A percentile compares a stretch with the other conserved stretches of the same genome.
These are phyloP conservation scores for Cercospora brassicicola DNA, from an alignment of 2,329 filamentous ascomycete species.

Conservation along the genomic window DNA sequence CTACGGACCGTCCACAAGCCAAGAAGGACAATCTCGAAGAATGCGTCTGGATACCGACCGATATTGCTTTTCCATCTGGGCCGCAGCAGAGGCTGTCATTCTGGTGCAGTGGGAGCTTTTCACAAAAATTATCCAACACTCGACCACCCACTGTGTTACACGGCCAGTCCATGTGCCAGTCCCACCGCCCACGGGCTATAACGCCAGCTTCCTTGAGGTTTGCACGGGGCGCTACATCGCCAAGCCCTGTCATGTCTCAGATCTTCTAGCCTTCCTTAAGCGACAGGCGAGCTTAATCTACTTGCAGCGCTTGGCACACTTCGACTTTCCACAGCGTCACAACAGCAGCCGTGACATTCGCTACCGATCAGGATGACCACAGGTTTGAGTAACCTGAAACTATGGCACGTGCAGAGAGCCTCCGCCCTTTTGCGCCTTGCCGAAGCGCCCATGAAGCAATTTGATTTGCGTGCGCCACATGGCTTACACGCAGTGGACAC, in stretches of 20 bases:
- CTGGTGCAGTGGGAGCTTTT: neutral
- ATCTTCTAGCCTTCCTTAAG: conserved; percentile 15
- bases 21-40: neutral
- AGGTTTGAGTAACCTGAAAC: neutral
- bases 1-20: conserved; percentile 1
- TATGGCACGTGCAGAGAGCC: conserved; percentile 12
- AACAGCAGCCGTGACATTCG: conserved; percentile 6
- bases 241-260: conserved; percentile 22
- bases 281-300: conserved; percentile 25
- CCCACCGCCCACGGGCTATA: neutral
- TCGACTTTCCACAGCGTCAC: neutral
- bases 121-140: neutral
- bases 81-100: neutral
- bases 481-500: conserved; percentile 23
- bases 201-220: neutral
- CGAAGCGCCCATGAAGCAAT: conserved; percentile 15
- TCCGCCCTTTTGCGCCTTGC: conserved; percentile 6
- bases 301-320: conserved; percentile 21
- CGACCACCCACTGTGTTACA: neutral
- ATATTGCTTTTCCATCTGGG: neutral
- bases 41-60: neutral
- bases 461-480: conserved; percentile 2
- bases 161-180: neutral
- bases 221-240: conserved; percentile 7
- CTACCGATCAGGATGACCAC: conserved; percentile 10